Conservation (phyloP, 139 green algal genomes). For the Desmodesmus armatus region DNA sequence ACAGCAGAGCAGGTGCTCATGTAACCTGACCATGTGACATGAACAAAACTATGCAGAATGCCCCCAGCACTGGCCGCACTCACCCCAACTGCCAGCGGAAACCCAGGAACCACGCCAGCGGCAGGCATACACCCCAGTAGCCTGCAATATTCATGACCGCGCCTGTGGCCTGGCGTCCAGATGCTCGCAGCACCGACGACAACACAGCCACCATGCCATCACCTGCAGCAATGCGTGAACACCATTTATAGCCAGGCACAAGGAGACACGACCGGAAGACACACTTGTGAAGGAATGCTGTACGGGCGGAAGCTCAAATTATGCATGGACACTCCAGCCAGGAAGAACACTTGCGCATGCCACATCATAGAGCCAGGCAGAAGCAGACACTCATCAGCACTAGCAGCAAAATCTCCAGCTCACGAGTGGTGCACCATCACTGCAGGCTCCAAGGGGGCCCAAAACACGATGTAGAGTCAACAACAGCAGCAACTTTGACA, state of each 20-base stretch:
- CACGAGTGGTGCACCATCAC: too few species aligned
- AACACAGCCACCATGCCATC: conserved; percentile 43
- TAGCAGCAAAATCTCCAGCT: not conserved
- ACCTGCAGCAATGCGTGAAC: too few species aligned
- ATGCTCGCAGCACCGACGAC: conserved; percentile 20
- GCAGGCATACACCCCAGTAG: conserved; percentile 30
- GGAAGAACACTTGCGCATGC: not conserved
- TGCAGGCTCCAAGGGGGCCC: too few species aligned
- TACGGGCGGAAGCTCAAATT: too few species aligned
- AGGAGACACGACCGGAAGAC: not conserved
- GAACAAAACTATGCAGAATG: too few species aligned
- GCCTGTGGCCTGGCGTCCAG: conserved; percentile 20
- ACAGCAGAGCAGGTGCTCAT: conserved; percentile 90
- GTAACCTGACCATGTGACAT: conserved; percentile 98
- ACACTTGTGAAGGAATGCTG: not conserved
- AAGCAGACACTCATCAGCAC: not conserved
- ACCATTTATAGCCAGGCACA: too few species aligned
- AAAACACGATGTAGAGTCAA: too few species aligned
- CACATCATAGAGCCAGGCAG: not conserved
- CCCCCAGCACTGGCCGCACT: too few species aligned
- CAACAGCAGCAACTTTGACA: too few species aligned
- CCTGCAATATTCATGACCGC: conserved; percentile 22
- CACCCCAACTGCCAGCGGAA: conserved; percentile 10
- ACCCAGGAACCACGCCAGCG: conserved; percentile 13
- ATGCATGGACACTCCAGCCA: not conserved